A percentile compares a stretch with the other conserved stretches of the same genome.
phyloP scores from a whole-genome alignment of 768 basidiomycete species.

The Hypsizygus marmoreus region DNA sequence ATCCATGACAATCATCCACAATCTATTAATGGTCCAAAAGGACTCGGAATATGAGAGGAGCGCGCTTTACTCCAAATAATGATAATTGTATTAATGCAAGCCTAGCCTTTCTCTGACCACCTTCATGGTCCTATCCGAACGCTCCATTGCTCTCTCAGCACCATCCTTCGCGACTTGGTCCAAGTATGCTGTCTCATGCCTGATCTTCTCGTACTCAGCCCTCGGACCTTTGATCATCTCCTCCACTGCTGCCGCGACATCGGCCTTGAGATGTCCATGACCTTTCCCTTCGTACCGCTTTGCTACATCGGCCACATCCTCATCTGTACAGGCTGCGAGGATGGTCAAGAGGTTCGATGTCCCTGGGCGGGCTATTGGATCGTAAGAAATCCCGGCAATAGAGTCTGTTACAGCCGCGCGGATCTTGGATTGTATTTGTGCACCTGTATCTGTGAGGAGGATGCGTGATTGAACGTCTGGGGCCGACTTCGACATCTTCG shows the following conservation, averaged over 20 bases:
- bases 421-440: slow-evolving; percentile 69
- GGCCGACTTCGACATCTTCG: slow-evolving; percentile 97
- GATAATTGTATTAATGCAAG: slow-evolving; percentile 23
- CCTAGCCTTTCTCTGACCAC: slow-evolving; percentile 75
- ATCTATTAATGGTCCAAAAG: no score
- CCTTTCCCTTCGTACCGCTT: slow-evolving; percentile 53
- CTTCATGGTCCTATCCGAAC: slow-evolving; percentile 64
- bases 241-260: slow-evolving; percentile 74
- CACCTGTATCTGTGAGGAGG: slow-evolving; percentile 73
- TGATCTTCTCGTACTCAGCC: slow-evolving; percentile 65
- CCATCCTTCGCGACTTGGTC: slow-evolving; percentile 64
- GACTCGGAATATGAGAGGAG: no score
- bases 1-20: no score
- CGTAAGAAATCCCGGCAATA: slow-evolving; percentile 70
- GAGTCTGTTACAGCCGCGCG: slow-evolving; percentile 87
- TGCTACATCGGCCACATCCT: slow-evolving; percentile 47
- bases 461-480: slow-evolving; percentile 80
- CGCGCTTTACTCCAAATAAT: no score
- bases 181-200: slow-evolving; percentile 61
- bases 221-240: slow-evolving; percentile 67
- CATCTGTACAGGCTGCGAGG: slow-evolving; percentile 69
- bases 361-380: slow-evolving; percentile 80
- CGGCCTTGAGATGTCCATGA: slow-evolving; percentile 70
- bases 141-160: slow-evolving; percentile 57
- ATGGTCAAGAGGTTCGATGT: slow-evolving; percentile 82